Conservation (phyloP, 805 yeast genomes). For the Tetrapisispora namnaoensis region DNA sequence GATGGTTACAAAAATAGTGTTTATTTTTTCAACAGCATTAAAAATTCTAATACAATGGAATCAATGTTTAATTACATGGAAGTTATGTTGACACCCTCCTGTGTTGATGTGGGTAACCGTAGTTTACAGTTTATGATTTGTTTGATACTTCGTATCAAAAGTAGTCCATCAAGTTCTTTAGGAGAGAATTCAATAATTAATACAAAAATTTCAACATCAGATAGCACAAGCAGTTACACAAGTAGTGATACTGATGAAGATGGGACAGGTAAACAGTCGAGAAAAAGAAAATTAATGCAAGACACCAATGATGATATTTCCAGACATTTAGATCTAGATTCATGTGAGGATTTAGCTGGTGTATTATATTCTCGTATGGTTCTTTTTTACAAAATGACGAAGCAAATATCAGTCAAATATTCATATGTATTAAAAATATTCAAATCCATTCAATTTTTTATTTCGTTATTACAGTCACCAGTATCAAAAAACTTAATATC, state of each 20-base stretch:
- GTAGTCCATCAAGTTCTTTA: constrained; percentile 34
- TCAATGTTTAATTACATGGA: constrained; percentile 33
- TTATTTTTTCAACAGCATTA: constrained; percentile 32
- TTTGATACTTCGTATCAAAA: constrained; percentile 38
- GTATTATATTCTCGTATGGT: constrained; percentile 34
- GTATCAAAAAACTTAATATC: neutral
- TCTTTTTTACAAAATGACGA: constrained; percentile 32
- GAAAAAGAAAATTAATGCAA: constrained; percentile 13
- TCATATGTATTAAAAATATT: constrained; percentile 61
- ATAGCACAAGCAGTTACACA: constrained; percentile 12
- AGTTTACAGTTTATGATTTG: constrained; percentile 51
- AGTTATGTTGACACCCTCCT: constrained; percentile 39
- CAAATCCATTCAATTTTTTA: constrained; percentile 42
- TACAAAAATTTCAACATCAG: neutral
- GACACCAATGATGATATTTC: constrained; percentile 21
- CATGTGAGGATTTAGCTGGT: constrained; percentile 32
- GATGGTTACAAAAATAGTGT: constrained; percentile 36
- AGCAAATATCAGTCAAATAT: constrained; percentile 45
- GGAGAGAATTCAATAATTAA: constrained; percentile 22
- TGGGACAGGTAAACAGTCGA: constrained; percentile 2
- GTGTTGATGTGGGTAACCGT: constrained; percentile 45
- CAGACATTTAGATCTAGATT: constrained; percentile 29
- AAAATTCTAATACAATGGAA: constrained; percentile 28
- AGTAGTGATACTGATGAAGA: constrained; percentile 25
- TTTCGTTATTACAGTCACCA: constrained; percentile 25